Base-by-base conservation (phyloP, 352 stramenopile species). In the Peronosclerospora sorghi region DNA sequence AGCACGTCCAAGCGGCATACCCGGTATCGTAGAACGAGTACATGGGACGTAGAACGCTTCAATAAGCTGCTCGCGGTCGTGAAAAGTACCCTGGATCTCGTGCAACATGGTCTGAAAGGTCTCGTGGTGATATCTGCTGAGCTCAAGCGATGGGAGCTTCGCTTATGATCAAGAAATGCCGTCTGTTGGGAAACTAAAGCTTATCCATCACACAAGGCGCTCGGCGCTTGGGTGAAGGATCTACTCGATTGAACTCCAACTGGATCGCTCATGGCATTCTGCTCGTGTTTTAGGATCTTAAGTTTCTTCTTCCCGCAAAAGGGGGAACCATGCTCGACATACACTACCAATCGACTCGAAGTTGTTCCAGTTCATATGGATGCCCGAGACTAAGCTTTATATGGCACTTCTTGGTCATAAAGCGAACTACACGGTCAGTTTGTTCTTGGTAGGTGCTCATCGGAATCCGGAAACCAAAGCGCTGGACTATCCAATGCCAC, bases 251-350 rank as follows among this genome's bases (percentile, higher is more conserved):
- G 35, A 58, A 90, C 19, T 58, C 61, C 0, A 62, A 56, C 8
- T 94, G 81, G 82, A 80, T 94, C 39, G 63, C 69, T 0, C 51
- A 80, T 17, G 82, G 80, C 21, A 90, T 88, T 35, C 82, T 80
- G 1, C 41, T 64, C 1, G 82, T 91, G 36, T 95, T 95, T 50
- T 95, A n/a, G 84, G 82, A 86, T 97, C 34, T 93, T 75, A 12
- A 82, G 86, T 4, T 96, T 97, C 51, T 95, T 95, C 63, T 97
- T 96, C 54, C 82, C 86, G 4, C 82, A 94, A 59, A 79, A n/a
- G n/a, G n/a, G n/a, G 97, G 55, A 97, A 97, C 54, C 86, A 95
- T 45, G 89, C 89, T 13, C 62, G 62, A 41, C 90, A 94, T 61
- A 64, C 68, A 15, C 50, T 91, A 13, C 79, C 84, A 1, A 94